Percentiles rank a stretch among this genome's conserved stretches.
phyloP scores from a whole-genome alignment of 2,329 filamentous ascomycete species.

The Ceratocystis lukuohia region DNA sequence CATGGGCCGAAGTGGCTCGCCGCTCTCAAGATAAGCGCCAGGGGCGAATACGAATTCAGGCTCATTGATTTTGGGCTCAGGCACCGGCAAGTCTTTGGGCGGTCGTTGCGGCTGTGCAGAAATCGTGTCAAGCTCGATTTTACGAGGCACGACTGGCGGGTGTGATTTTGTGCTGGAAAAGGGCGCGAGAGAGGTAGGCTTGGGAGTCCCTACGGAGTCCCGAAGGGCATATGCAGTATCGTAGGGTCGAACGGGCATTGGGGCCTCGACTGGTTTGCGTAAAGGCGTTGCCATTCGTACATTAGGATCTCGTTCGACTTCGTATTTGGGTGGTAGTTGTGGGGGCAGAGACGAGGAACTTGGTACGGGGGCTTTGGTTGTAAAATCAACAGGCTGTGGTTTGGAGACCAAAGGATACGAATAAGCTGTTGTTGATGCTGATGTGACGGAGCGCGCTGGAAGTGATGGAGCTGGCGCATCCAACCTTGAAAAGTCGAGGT shows the following conservation, averaged over 20 bases:
- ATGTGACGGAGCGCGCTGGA: conserved; percentile 13
- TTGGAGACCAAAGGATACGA: conserved; percentile 44
- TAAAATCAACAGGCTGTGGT: conserved; percentile 36
- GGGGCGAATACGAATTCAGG: conserved; percentile 65
- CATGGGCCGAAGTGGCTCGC: conserved; percentile 69
- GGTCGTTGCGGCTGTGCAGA: conserved; percentile 9
- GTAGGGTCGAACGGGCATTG: background rate
- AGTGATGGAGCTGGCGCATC: conserved; percentile 23
- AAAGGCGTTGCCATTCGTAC: conserved; percentile 3
- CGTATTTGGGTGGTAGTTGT: conserved; percentile 25
- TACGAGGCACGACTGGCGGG: conserved; percentile 5
- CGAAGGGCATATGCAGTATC: conserved; percentile 3
- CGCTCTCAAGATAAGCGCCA: conserved; percentile 79
- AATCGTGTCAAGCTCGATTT: conserved; percentile 12
- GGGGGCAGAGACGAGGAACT: conserved; percentile 21
- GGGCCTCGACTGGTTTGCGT: conserved; percentile 3
- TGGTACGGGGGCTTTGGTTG: conserved; percentile 22
- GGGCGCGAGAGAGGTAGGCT: background rate
- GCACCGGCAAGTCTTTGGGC: conserved; percentile 10
- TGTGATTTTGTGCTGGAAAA: background rate
- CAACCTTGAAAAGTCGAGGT: conserved; percentile 28
- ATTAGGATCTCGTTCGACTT: background rate
- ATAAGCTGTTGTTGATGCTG: conserved; percentile 11
- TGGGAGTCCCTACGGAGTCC: background rate
- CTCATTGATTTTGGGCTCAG: conserved; percentile 28